Conservation (phyloP, 164 flowering plant genomes). For the Nelumbo lutea region DNA sequence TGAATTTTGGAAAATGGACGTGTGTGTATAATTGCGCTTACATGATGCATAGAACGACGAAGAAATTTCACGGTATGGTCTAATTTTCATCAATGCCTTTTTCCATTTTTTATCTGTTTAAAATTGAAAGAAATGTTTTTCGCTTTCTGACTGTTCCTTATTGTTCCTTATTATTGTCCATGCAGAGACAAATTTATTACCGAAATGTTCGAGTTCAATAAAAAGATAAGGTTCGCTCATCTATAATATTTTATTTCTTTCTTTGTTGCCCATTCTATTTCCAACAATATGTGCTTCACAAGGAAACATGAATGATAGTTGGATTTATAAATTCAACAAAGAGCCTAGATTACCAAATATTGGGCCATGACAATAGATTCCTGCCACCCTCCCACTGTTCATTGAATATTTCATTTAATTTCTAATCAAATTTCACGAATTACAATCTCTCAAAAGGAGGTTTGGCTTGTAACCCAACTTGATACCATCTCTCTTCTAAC, state of each 20-base stretch:
- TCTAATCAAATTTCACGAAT: neutral
- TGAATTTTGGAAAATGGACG: neutral
- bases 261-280: neutral
- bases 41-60: conserved; percentile 38
- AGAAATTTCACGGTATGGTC: conserved; percentile 35
- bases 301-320: neutral
- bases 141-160: neutral
- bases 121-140: neutral
- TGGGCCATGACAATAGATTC: neutral
- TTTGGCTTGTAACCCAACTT: neutral
- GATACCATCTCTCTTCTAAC: no score
- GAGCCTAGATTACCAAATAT: neutral
- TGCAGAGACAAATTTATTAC: conserved; percentile 63
- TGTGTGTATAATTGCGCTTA: conserved; percentile 4
- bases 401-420: neutral
- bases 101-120: neutral
- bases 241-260: neutral
- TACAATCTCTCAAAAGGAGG: neutral
- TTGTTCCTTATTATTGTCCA: neutral
- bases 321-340: neutral
- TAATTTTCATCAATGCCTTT: neutral
- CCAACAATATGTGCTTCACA: neutral
- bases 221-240: conserved; percentile 49
- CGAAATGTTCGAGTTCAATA: conserved; percentile 53
- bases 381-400: neutral